Conservation (phyloP, 495 filamentous ascomycete genomes). For the Bombardia bombarda region DNA sequence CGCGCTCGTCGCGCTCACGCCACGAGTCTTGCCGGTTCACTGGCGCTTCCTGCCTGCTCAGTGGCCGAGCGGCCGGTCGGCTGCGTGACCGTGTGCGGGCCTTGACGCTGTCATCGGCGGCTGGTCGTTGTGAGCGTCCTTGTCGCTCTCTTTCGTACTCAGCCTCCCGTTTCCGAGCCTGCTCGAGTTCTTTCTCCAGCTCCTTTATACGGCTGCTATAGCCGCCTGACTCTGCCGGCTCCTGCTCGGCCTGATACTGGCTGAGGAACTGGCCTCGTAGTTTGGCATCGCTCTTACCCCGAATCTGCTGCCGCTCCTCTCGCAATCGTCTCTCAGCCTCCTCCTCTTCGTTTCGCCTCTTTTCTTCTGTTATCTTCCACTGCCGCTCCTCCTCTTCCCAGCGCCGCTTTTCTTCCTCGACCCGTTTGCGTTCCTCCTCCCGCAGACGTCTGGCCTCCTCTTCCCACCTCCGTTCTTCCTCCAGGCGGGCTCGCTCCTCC, state of each 20-base stretch:
- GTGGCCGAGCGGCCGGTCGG: slow-evolving; percentile 43
- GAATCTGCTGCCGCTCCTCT: slow-evolving; percentile 55
- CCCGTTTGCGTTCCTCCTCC: slow-evolving; percentile 58
- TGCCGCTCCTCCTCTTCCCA: slow-evolving; percentile 81
- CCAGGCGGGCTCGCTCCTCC: slow-evolving; percentile 57
- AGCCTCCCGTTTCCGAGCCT: slow-evolving; percentile 76
- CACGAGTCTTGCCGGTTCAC: slow-evolving; percentile 57
- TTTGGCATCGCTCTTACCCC: slow-evolving; percentile 52
- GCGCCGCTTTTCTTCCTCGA: slow-evolving; percentile 67
- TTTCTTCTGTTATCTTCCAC: slow-evolving; percentile 78
- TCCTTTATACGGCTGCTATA: slow-evolving; percentile 59
- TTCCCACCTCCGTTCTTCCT: slow-evolving; percentile 74
- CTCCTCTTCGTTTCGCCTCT: slow-evolving; percentile 62
- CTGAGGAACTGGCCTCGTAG: slow-evolving; percentile 79
- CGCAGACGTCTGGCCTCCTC: slow-evolving; percentile 62
- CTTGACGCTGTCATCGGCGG: slow-evolving; percentile 31
- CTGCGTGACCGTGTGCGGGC: slow-evolving; percentile 32
- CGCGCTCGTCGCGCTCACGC: slow-evolving; percentile 60
- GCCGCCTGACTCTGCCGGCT: slow-evolving; percentile 21
- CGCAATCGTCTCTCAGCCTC: slow-evolving; percentile 59
- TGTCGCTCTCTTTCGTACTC: slow-evolving; percentile 79
- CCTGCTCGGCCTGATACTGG: slow-evolving; percentile 67
- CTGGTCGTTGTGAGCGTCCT: slow-evolving; percentile 34
- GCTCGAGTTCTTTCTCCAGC: slow-evolving; percentile 76
- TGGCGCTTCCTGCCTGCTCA: slow-evolving; percentile 52